A percentile compares a stretch with the other conserved stretches of the same genome.
Conservation (phyloP, 768 basidiomycete species). For the Sporobolomyces pararoseus region DNA sequence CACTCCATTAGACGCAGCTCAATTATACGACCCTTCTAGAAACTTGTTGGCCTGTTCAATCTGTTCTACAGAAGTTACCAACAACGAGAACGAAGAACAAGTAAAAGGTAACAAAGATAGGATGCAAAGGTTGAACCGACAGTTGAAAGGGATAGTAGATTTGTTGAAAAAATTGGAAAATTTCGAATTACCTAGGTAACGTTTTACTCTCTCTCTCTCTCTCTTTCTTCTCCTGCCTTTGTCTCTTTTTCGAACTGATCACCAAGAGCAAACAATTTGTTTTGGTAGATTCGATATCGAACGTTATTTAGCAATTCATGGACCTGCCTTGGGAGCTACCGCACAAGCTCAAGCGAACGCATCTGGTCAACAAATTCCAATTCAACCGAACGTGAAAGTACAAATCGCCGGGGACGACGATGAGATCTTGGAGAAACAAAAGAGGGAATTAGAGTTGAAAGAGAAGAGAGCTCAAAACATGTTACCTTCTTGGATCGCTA, state of each 20-base stretch:
- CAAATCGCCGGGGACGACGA: slow-evolving; percentile 73
- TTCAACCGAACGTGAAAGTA: slow-evolving; percentile 74
- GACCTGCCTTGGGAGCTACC: slow-evolving; percentile 68
- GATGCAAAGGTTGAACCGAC: slow-evolving; percentile 90
- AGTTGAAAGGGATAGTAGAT: slow-evolving; percentile 81
- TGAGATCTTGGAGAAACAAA: slow-evolving; percentile 73
- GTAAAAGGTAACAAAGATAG: slow-evolving; percentile 82
- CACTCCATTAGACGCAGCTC: slow-evolving; percentile 77
- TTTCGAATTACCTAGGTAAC: slow-evolving; percentile 76
- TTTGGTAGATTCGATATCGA: slow-evolving; percentile 41
- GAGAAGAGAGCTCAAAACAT: slow-evolving; percentile 83
- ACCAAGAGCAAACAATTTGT: too few relatives aligned
- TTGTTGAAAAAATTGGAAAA: slow-evolving; percentile 83
- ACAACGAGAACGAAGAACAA: slow-evolving; percentile 86
- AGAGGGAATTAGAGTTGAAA: slow-evolving; percentile 71
- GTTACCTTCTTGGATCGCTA: slow-evolving; percentile 89
- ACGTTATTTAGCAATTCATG: slow-evolving; percentile 56
- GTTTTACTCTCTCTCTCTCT: slow-evolving; percentile 48
- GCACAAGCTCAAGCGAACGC: slow-evolving; percentile 55
- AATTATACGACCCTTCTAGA: slow-evolving; percentile 67
- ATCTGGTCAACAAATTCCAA: slow-evolving; percentile 49
- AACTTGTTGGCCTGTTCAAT: slow-evolving; percentile 78
- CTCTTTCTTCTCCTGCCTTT: too few relatives aligned
- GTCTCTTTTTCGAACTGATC: too few relatives aligned
- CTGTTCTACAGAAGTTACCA: slow-evolving; percentile 74